Evolutionary conservation across 2,329 filamentous ascomycete species (phyloP), one percentile per base, ranked within the genome.

Genomic region (Penicillium capsulatum): DNA sequence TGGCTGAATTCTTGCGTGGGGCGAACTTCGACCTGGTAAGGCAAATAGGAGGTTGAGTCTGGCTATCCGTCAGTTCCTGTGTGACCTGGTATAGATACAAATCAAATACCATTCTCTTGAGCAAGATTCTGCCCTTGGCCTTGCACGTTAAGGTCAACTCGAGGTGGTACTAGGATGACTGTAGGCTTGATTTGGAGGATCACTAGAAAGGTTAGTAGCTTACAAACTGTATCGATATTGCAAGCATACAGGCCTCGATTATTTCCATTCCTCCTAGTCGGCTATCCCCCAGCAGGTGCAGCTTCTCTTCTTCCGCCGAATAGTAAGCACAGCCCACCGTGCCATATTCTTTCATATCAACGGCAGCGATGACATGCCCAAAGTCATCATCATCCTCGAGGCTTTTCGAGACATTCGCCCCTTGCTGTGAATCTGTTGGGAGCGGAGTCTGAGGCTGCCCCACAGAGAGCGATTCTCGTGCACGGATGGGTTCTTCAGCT

Each of bases 241-340:
- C n/a, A 28, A 28, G 4, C 26, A 7, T 44, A 73, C 71, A 51
- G 3, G 75, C 80, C 44, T 86, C 79, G n/a, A 84, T 68, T 9
- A 83, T 68, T 24, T 86, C 81, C n/a, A 79, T 60, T n/a, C 79
- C 81, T 3, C 81, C 83, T 50, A 80, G 72, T 11, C 77, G 73
- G 7, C 86, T 74, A 51, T 96, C 90, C 58, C 91, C 81, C 58
- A 94, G 81, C 30, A 95, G 72, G 42, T 78, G 83, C 3, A 96
- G 64, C 24, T 74, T 79, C 54, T 86, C 81, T 27, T 88, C 79
- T 17, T 74, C 68, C 4, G 82, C 80, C 32, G 83, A 71, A 58
- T 91, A 95, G 58, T 91, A 94, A 31, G 86, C 83, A 61, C 89
- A 96, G 1, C 91, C 91, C 13, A 95, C 73, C 0, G 76, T 81